A percentile compares a stretch with the other conserved stretches of the same genome.
phyloP scores from a whole-genome alignment of 2,329 filamentous ascomycete species.

The Huntiella savannae region DNA sequence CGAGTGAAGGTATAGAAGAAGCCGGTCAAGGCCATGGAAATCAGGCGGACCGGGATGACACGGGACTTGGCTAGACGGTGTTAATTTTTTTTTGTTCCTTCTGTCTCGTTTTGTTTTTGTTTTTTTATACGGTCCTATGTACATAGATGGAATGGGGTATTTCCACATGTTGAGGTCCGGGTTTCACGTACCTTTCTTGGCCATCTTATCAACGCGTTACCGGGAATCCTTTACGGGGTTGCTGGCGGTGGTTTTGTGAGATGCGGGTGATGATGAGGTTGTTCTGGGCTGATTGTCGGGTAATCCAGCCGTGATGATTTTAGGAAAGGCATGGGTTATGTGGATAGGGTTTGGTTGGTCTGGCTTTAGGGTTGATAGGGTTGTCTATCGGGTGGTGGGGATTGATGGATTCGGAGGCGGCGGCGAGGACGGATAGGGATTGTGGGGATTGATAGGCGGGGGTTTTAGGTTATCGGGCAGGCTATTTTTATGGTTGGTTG shows the following conservation, averaged over 20 bases:
- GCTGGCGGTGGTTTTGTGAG: background rate
- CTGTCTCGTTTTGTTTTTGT: background rate
- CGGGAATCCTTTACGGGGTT: background rate
- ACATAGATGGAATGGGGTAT: too few relatives aligned
- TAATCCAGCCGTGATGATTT: background rate
- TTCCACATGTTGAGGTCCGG: too few relatives aligned
- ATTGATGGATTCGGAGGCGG: too few relatives aligned
- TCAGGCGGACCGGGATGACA: constrained; percentile 76
- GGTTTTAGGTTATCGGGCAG: too few relatives aligned
- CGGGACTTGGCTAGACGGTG: constrained; percentile 58
- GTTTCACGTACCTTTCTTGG: constrained; percentile 19
- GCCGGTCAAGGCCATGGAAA: constrained; percentile 97
- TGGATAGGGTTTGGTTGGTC: too few relatives aligned
- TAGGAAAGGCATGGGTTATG: background rate
- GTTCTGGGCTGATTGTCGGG: constrained; percentile 1
- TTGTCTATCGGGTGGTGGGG: too few relatives aligned
- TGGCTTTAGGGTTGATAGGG: too few relatives aligned
- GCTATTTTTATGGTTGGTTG: too few relatives aligned
- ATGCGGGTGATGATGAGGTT: background rate
- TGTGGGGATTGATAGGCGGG: too few relatives aligned
- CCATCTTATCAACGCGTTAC: constrained; percentile 15
- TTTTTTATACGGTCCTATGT: background rate
- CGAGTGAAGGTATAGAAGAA: constrained; percentile 87
- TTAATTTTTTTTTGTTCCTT: background rate
- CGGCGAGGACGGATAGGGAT: too few relatives aligned